Conservation (phyloP, 805 yeast genomes). For the Ogataea ganodermae region DNA sequence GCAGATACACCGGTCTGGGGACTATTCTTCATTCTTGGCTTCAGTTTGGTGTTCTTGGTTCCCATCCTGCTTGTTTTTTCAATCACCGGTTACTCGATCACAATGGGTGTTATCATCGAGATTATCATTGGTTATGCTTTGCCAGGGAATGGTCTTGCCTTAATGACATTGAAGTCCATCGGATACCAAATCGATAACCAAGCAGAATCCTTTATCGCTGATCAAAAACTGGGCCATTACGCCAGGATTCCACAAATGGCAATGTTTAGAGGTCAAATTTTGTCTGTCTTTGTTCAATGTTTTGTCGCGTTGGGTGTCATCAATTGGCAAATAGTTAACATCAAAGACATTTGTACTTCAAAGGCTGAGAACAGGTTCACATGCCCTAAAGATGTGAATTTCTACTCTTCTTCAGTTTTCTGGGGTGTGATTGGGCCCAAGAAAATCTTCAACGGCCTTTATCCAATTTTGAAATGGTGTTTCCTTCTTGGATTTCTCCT, state of each 20-base stretch:
- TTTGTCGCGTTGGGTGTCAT: constrained; percentile 45
- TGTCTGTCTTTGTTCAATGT: constrained; percentile 47
- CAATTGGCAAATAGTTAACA: constrained; percentile 39
- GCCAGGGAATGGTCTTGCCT: constrained; percentile 62
- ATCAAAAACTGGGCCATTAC: constrained; percentile 67
- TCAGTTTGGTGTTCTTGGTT: constrained; percentile 55
- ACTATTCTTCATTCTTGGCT: constrained; percentile 54
- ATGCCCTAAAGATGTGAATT: constrained; percentile 44
- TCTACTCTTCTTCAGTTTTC: constrained; percentile 57
- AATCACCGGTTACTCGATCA: constrained; percentile 59
- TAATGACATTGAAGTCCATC: constrained; percentile 61
- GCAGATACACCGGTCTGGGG: constrained; percentile 67
- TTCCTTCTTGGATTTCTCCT: constrained; percentile 63
- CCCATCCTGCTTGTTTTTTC: constrained; percentile 66
- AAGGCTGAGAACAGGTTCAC: constrained; percentile 47
- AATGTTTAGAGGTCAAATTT: constrained; percentile 52
- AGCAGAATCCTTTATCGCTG: constrained; percentile 54
- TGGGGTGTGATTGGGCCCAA: constrained; percentile 73
- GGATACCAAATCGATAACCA: constrained; percentile 57
- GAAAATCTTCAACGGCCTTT: constrained; percentile 51
- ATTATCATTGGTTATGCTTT: constrained; percentile 64
- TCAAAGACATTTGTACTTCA: constrained; percentile 44
- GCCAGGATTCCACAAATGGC: constrained; percentile 63
- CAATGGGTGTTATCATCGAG: constrained; percentile 63
- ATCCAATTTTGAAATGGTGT: constrained; percentile 53